A percentile compares a stretch with the other conserved stretches of the same genome.
These are phyloP conservation scores for Cudoniella acicularis DNA, from an alignment of 495 filamentous ascomycete species.

Conservation along the genomic window DNA sequence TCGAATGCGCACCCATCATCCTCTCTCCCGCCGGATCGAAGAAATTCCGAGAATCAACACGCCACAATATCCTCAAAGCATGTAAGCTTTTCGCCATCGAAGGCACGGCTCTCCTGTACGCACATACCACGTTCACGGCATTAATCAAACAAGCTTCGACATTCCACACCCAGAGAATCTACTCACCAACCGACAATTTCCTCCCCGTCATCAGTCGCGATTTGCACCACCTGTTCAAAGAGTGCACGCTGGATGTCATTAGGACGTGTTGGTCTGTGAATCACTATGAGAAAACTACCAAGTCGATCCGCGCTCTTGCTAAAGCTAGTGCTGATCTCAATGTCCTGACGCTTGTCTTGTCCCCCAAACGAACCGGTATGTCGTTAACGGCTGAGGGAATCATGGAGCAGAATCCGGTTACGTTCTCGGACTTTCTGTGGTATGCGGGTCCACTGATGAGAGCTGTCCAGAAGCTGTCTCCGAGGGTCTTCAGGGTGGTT, in stretches of 20 bases:
- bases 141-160: not conserved
- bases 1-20: not conserved
- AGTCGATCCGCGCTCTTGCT: not conserved
- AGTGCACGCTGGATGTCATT: slow-evolving; percentile 8
- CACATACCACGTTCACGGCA: slow-evolving; percentile 7
- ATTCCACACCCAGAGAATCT: too few species aligned
- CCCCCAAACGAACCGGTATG: not conserved
- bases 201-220: not conserved
- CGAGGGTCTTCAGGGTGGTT: slow-evolving; percentile 10
- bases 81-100: slow-evolving; percentile 18
- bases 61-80: slow-evolving; percentile 2
- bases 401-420: slow-evolving; percentile 6
- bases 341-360: slow-evolving; percentile 9
- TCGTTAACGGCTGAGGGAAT: slow-evolving; percentile 9
- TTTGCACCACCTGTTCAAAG: not conserved
- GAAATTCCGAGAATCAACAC: not conserved
- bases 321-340: slow-evolving; percentile 1
- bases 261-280: slow-evolving; percentile 7
- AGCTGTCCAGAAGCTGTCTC: slow-evolving; percentile 3
- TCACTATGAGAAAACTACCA: slow-evolving; percentile 11
- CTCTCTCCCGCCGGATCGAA: not conserved
- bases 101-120: slow-evolving; percentile 11
- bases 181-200: not conserved
- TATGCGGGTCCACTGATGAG: slow-evolving; percentile 10
- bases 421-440: slow-evolving; percentile 23